Evolutionary conservation across 2,329 filamentous ascomycete genomes (phyloP), one percentile per base, ranked within the genome.

Genomic region (Pezicula rhizophila): DNA sequence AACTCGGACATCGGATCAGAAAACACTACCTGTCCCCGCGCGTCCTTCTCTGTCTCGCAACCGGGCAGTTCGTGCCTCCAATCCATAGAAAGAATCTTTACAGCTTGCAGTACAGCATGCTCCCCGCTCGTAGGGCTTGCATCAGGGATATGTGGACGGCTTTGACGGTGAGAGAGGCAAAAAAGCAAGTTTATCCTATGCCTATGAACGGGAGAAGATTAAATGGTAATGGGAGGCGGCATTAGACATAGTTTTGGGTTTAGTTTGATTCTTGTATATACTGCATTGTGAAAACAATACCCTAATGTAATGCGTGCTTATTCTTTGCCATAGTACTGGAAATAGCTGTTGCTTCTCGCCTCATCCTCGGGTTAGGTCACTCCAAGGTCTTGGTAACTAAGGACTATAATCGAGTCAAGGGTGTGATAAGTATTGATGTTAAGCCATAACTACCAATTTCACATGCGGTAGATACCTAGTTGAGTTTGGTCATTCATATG

Each of bases 71-170:
- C 57, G 90, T 97, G 2, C 93, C 92, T 11, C 92, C 95, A 0
- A 95, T 99, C 43, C 91, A 96, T 64, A 81, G 95, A 46, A 92
- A 91, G 64, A 95, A 93, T 63, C 75, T 99, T 45, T 99, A 99
- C 69, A 95, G 89, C 58, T 74, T 99, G 60, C 93, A 99, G 70
- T 99, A 99, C 68, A 95, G 89, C 70, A 97, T 97, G 89, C 76
- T 99, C 37, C 95, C 95, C 0, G 86, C 88, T 7, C 79, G 80
- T 47, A 75, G 95, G 40, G 86, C 89, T 0, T 83, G 85, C 2
- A 86, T 97, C 49, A 75, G 79, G 59, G 90, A 96, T 64, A 85
- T 97, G 66, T 99, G 95, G 93, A 51, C 55, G 48, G 63, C 60
- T 7, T 52, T 66, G 39, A 64, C 60, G 8, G 52, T 52, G 5